phyloP scores from a whole-genome alignment of 2,329 filamentous ascomycete genomes.

The Zasmidium citrigriseum region DNA sequence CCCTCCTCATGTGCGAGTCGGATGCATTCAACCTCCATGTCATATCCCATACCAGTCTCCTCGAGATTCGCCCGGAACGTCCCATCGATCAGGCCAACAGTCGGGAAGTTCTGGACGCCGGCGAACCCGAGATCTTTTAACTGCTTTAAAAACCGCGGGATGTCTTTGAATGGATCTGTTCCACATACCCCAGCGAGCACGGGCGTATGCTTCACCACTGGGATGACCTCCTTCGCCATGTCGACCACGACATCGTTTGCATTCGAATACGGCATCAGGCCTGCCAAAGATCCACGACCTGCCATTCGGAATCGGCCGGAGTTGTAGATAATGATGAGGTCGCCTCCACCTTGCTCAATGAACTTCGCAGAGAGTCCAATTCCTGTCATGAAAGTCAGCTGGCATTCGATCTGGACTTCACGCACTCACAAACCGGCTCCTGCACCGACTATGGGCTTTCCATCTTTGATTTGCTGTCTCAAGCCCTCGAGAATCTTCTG shows the following conservation, averaged over 20 bases:
- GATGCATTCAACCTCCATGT: constrained; percentile 67
- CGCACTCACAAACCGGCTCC: constrained; percentile 53
- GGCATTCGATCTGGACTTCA: neutral
- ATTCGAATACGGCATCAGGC: constrained; percentile 70
- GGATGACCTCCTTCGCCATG: constrained; percentile 69
- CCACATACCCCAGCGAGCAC: constrained; percentile 72
- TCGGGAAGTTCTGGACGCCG: constrained; percentile 69
- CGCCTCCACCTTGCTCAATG: constrained; percentile 67
- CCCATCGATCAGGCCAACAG: constrained; percentile 70
- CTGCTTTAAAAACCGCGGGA: constrained; percentile 60
- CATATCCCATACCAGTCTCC: constrained; percentile 71
- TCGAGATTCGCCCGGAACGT: constrained; percentile 67
- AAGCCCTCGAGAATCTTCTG: constrained; percentile 58
- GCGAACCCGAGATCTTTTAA: constrained; percentile 65
- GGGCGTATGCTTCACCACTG: constrained; percentile 63
- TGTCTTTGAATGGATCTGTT: constrained; percentile 68
- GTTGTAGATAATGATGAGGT: constrained; percentile 63
- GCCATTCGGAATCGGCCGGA: constrained; percentile 73
- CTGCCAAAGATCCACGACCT: constrained; percentile 67
- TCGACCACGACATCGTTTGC: constrained; percentile 70
- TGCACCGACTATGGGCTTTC: constrained; percentile 65
- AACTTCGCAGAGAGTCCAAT: constrained; percentile 72
- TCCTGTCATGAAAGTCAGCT: constrained; percentile 41
- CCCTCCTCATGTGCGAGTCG: constrained; percentile 59
- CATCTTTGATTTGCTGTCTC: constrained; percentile 54